These are phyloP conservation scores for Xylaria sp. DNA, from an alignment of 495 filamentous ascomycete species.

Conservation along the genomic window DNA sequence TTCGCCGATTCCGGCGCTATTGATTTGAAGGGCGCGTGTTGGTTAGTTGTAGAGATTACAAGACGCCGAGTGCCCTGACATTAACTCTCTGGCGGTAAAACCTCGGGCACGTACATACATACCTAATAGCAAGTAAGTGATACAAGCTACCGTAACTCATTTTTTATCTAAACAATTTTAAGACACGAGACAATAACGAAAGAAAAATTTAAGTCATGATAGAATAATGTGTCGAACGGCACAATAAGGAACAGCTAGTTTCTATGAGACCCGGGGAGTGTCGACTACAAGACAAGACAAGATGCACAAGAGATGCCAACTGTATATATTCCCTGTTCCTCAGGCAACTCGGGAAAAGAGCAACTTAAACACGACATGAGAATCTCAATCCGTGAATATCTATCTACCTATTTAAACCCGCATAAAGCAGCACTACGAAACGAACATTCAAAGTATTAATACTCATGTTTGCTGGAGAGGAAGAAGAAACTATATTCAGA, in stretches of 20 bases:
- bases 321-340: background rate
- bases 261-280: background rate
- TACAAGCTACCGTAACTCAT: background rate
- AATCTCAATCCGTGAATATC: background rate
- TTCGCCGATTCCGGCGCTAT: background rate
- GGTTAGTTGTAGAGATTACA: background rate
- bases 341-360: background rate
- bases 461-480: background rate
- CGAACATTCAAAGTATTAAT: background rate
- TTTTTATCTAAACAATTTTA: background rate
- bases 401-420: background rate
- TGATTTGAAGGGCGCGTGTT: background rate
- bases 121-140: background rate
- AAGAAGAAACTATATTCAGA: background rate
- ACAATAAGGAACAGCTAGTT: background rate
- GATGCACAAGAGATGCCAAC: background rate
- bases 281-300: background rate
- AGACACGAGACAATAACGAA: background rate
- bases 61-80: background rate
- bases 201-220: background rate
- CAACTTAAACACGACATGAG: no score
- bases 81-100: constrained; percentile 18
- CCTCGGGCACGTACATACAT: constrained; percentile 5
- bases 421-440: no score
- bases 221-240: background rate